A percentile compares a stretch with the other conserved stretches of the same genome.
Conservation (phyloP, 495 filamentous ascomycete genomes). For the Glarea lozoyensis region DNA sequence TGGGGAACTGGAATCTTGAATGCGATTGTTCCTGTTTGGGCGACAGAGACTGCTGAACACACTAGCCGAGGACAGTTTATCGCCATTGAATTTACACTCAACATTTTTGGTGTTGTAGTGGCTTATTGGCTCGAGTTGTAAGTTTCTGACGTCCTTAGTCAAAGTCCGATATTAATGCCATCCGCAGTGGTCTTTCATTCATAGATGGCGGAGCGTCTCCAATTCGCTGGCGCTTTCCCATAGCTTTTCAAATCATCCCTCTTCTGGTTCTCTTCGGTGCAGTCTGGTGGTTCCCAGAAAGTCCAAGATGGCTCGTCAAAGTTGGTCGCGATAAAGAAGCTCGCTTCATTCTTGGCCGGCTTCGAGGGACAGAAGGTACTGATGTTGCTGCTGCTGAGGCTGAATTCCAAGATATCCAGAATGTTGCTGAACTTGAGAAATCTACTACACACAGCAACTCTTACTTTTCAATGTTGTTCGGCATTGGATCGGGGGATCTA, state of each 20-base stretch:
- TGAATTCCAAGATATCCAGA: no score
- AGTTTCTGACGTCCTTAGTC: no score
- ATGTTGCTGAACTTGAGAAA: no score
- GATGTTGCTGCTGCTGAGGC: slow-evolving; percentile 49
- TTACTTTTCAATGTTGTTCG: no score
- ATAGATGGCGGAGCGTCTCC: slow-evolving; percentile 30
- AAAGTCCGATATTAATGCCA: no score
- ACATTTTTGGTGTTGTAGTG: slow-evolving; percentile 49
- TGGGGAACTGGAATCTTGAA: slow-evolving; percentile 41
- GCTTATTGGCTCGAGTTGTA: slow-evolving; percentile 58
- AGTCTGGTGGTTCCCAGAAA: slow-evolving; percentile 40
- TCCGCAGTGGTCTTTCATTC: slow-evolving; percentile 43
- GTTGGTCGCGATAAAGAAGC: slow-evolving; percentile 24
- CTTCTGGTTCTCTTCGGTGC: slow-evolving; percentile 35
- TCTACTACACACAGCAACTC: no score
- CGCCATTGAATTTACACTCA: slow-evolving; percentile 45
- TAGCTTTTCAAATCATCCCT: slow-evolving; percentile 48
- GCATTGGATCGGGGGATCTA: slow-evolving; percentile 46
- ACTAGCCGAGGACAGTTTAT: slow-evolving; percentile 38
- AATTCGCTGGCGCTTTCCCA: slow-evolving; percentile 45
- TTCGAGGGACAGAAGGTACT: slow-evolving; percentile 50
- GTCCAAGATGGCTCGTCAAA: slow-evolving; percentile 29
- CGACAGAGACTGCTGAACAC: slow-evolving; percentile 39
- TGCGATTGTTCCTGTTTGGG: slow-evolving; percentile 26
- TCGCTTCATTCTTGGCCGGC: no score